Conservation (phyloP, 2,329 filamentous ascomycete genomes). For the Fusarium nodosum region DNA sequence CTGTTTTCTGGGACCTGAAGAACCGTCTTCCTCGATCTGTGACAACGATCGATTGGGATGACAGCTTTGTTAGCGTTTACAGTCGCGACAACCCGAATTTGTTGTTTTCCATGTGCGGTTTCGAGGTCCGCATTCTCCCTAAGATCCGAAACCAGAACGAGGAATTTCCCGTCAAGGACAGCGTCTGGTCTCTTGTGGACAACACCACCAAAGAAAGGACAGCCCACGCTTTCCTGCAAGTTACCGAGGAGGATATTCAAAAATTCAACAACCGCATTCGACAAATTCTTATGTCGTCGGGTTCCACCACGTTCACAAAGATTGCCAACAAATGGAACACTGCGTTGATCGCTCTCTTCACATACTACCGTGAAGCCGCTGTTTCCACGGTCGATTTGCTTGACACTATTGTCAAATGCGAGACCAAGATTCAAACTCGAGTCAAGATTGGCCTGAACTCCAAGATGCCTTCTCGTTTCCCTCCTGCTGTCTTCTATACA, state of each 20-base stretch:
- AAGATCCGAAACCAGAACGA: slow-evolving; percentile 96
- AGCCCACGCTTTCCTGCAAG: slow-evolving; percentile 96
- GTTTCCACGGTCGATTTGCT: slow-evolving; percentile 94
- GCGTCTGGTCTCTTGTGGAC: slow-evolving; percentile 97
- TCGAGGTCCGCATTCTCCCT: slow-evolving; percentile 95
- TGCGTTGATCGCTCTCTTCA: slow-evolving; percentile 94
- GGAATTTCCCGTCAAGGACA: slow-evolving; percentile 97
- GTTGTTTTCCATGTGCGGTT: slow-evolving; percentile 97
- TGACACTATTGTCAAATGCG: slow-evolving; percentile 98
- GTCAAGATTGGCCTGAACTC: slow-evolving; percentile 99
- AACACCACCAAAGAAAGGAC: slow-evolving; percentile 97
- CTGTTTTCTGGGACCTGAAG: slow-evolving; percentile 99
- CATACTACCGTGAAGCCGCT: slow-evolving; percentile 97
- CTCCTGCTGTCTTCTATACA: slow-evolving; percentile 97
- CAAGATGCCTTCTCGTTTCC: slow-evolving; percentile 99
- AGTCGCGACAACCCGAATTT: slow-evolving; percentile 97
- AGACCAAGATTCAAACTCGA: slow-evolving; percentile 98
- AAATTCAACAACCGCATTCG: slow-evolving; percentile 99
- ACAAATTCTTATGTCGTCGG: slow-evolving; percentile 98
- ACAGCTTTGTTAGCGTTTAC: slow-evolving; percentile 98
- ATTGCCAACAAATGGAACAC: slow-evolving; percentile 99
- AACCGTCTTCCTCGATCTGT: slow-evolving; percentile 94
- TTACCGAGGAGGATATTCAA: slow-evolving; percentile 96
- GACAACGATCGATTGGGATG: slow-evolving; percentile 98
- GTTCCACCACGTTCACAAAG: slow-evolving; percentile 99